These are phyloP conservation scores for Xylariomycetidae sp. DNA, from an alignment of 2,329 filamentous ascomycete genomes.

Conservation along the genomic window DNA sequence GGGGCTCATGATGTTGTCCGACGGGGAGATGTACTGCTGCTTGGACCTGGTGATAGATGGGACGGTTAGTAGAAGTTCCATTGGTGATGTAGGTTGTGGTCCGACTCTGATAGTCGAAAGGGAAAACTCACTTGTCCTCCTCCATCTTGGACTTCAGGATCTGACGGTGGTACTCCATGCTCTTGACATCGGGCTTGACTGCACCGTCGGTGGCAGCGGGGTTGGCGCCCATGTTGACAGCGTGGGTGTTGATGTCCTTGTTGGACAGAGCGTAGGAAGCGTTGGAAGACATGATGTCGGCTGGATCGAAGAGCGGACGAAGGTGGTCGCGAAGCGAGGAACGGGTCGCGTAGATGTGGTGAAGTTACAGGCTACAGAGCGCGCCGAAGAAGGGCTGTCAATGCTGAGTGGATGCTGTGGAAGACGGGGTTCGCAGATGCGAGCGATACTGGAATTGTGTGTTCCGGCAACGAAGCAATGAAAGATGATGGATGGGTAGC, in stretches of 20 bases:
- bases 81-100: slow-evolving; percentile 6
- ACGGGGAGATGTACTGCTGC: slow-evolving; percentile 69
- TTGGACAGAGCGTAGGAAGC: slow-evolving; percentile 56
- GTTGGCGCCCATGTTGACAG: slow-evolving; percentile 27
- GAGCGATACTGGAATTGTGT: no score
- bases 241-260: slow-evolving; percentile 59
- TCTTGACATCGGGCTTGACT: slow-evolving; percentile 45
- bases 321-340: no score
- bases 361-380: no score
- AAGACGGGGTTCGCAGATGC: no score
- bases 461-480: no score
- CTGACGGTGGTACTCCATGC: slow-evolving; percentile 74
- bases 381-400: no score
- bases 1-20: slow-evolving; percentile 84
- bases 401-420: no score
- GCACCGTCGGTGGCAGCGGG: slow-evolving; percentile 16
- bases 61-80: no score
- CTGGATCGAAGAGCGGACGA: background rate
- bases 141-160: slow-evolving; percentile 67
- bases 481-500: no score
- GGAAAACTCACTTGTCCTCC: slow-evolving; percentile 60
- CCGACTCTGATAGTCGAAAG: no score
- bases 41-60: slow-evolving; percentile 24
- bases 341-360: no score
- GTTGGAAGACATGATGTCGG: slow-evolving; percentile 18